Evolutionary conservation across 257 asterid genomes (phyloP), one percentile per base, ranked within the genome.

Genomic region (Gardenia jasminoides): DNA sequence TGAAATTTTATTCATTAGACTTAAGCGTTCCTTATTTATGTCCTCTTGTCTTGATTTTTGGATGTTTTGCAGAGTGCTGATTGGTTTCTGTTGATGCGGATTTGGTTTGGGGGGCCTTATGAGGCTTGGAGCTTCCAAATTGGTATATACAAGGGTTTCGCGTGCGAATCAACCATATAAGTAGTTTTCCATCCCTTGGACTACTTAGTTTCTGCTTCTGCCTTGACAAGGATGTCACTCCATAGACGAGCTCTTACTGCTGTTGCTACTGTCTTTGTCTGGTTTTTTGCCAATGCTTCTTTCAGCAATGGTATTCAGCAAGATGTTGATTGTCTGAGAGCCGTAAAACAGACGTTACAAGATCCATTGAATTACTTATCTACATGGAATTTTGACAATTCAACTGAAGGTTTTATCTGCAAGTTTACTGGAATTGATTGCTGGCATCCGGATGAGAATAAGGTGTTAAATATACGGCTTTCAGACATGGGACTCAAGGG

Each of bases 391-490:
- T 94, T 94, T 58, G 66, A 80, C 24, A 91, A 92, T 73, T 43
- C 10, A n/a, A 82, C 92, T 2, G 87, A 88, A 78, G 93, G 92
- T 62, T 86, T 75, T 50, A 92, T 94, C 80, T 92, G 98, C 85
- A 82, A 70, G 48, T 94, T 92, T 67, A 26, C 84, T 17, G 97
- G 97, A 76, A 64, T 94, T 36, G 91, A 89, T 0, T 92, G 98
- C 81, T 92, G 97, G 98, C 97, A 94, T 68, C 87, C 84, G 1
- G 88, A 87, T 28, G 96, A 92, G 72, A 94, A 80, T 81, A 90
- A 64, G 84, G 92, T 94, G 75, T 31, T 94, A 65, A 92, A 89
- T 73, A 84, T 94, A 85, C 85, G 75, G 0, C 83, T 94, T 66
- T 43, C 86, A 0, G 86, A 82, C 82, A 92, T 92, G 97, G 90